A percentile compares a stretch with the other conserved stretches of the same genome.
These are phyloP conservation scores for Trapa bicornis DNA, from an alignment of 345 rosid species.

Conservation along the genomic window DNA sequence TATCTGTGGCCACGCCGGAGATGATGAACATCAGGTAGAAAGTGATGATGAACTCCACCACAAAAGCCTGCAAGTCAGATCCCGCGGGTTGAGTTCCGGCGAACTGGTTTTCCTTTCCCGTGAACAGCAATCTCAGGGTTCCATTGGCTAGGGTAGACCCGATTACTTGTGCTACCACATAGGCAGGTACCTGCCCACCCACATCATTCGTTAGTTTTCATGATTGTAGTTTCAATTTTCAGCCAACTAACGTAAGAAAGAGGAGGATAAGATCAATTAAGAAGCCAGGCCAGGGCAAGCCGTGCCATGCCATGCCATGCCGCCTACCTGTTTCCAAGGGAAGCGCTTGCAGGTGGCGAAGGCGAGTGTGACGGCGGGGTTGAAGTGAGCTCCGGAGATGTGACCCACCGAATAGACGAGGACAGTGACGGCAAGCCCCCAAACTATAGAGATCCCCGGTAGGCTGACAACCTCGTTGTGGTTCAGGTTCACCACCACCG, in stretches of 20 bases:
- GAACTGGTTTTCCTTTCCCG: conserved; percentile 47
- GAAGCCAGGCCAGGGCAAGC: too few relatives aligned
- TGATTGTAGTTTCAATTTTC: too few relatives aligned
- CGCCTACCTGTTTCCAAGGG: conserved; percentile 62
- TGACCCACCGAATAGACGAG: conserved; percentile 80
- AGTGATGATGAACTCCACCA: conserved; percentile 80
- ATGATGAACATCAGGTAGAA: conserved; percentile 78
- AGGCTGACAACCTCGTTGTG: conserved; percentile 52
- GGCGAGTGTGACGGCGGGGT: conserved; percentile 86
- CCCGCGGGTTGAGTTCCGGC: conserved; percentile 72
- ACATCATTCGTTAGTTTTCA: too few relatives aligned
- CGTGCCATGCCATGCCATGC: too few relatives aligned
- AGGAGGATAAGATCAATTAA: too few relatives aligned
- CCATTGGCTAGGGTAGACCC: conserved; percentile 73
- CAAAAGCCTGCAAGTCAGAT: conserved; percentile 52
- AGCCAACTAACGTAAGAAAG: too few relatives aligned
- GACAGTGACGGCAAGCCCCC: conserved; percentile 83
- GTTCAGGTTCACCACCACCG: conserved; percentile 61
- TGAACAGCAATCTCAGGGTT: conserved; percentile 53
- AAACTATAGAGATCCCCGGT: conserved; percentile 64
- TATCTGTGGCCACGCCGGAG: conserved; percentile 82
- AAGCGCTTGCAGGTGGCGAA: conserved; percentile 70
- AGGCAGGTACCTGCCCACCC: conserved; percentile 14
- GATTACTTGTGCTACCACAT: conserved; percentile 45
- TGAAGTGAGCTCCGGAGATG: conserved; percentile 30